These are phyloP conservation scores for Salix koriyanagi DNA, from an alignment of 345 rosid species.

Conservation along the genomic window DNA sequence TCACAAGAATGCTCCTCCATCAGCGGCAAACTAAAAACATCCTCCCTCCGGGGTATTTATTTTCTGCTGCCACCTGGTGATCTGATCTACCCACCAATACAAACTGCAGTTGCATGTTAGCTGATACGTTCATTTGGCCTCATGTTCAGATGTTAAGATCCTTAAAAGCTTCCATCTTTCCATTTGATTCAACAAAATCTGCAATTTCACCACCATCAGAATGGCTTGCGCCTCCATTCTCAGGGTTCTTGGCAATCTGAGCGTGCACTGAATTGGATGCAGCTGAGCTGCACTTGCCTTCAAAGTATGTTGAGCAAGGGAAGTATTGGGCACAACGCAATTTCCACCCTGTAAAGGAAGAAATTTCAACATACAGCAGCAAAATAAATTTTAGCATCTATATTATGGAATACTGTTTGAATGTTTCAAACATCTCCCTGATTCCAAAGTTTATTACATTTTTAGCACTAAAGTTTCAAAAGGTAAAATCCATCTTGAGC, in stretches of 20 bases:
- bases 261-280: slow-evolving; percentile 45
- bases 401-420: neutral
- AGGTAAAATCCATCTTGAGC: neutral
- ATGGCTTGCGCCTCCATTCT: slow-evolving; percentile 51
- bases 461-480: neutral
- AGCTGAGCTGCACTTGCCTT: slow-evolving; percentile 64
- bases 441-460: neutral
- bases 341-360: slow-evolving; percentile 74
- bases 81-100: slow-evolving; percentile 8
- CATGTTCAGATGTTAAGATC: slow-evolving; percentile 20
- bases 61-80: slow-evolving; percentile 6
- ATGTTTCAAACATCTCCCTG: neutral
- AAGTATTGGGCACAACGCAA: slow-evolving; percentile 58
- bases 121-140: slow-evolving; percentile 3
- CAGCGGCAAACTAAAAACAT: slow-evolving; percentile 7
- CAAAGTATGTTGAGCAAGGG: slow-evolving; percentile 72
- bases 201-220: slow-evolving; percentile 34
- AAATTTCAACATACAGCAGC: neutral
- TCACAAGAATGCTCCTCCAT: slow-evolving; percentile 2
- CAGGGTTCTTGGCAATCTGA: slow-evolving; percentile 35
- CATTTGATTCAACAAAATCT: slow-evolving; percentile 52
- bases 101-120: slow-evolving; percentile 6
- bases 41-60: neutral
- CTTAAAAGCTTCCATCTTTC: slow-evolving; percentile 54
- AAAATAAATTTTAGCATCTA: neutral